phyloP scores from a whole-genome alignment of 2,329 filamentous ascomycete genomes.

The Aspergillus sergii region DNA sequence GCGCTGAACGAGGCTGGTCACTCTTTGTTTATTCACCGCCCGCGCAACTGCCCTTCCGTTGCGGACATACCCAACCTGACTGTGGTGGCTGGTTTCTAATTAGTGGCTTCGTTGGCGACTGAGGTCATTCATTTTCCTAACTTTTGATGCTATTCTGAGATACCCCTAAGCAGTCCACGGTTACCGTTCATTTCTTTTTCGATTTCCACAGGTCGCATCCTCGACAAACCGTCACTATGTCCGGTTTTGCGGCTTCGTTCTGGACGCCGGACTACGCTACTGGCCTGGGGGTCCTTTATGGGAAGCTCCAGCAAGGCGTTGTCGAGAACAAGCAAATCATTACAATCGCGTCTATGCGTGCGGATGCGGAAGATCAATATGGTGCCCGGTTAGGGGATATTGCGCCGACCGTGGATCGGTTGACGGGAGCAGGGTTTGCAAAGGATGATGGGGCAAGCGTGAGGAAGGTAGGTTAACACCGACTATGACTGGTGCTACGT shows the following conservation, averaged over 20 bases:
- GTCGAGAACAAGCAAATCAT: slow-evolving; percentile 94
- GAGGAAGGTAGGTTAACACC: slow-evolving; percentile 73
- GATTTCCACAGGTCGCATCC: slow-evolving; percentile 8
- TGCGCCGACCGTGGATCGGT: slow-evolving; percentile 75
- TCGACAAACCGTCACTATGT: slow-evolving; percentile 59
- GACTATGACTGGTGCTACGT: neutral
- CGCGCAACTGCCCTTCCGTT: neutral
- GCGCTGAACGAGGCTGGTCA: slow-evolving; percentile 14
- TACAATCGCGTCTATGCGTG: slow-evolving; percentile 88
- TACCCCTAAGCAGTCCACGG: neutral
- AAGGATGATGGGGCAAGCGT: slow-evolving; percentile 95
- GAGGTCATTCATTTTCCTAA: slow-evolving; percentile 4
- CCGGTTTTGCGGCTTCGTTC: slow-evolving; percentile 91
- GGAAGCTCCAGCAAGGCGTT: slow-evolving; percentile 94
- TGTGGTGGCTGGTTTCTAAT: slow-evolving; percentile 1
- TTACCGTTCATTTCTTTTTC: neutral
- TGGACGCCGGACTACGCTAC: slow-evolving; percentile 98
- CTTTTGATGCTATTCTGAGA: slow-evolving; percentile 1
- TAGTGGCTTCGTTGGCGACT: slow-evolving; percentile 6
- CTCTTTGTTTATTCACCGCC: slow-evolving; percentile 12
- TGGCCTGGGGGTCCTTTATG: slow-evolving; percentile 90
- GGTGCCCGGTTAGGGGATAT: slow-evolving; percentile 80
- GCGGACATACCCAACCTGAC: neutral
- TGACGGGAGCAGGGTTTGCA: slow-evolving; percentile 74
- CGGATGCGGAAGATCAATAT: slow-evolving; percentile 92